Percentiles rank a stretch among this genome's conserved stretches.
Evolutionary conservation across 306 rosid genomes (phyloP).

Genomic region (Phaseolus lunatus): DNA sequence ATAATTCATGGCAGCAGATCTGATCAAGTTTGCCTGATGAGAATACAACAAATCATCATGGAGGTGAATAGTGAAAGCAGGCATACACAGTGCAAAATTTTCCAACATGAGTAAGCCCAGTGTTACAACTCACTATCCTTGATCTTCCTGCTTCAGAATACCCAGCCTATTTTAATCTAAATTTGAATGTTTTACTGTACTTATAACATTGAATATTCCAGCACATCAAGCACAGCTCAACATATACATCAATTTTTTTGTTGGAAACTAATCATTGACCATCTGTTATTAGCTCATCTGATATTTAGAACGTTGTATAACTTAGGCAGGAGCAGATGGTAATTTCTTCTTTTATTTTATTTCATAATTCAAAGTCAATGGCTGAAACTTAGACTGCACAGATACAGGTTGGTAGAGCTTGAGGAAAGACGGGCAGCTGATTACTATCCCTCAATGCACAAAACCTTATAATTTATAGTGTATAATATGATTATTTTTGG

Average conservation of each 20-base stretch:
- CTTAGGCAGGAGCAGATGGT: constrained; percentile 12
- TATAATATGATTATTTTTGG: constrained; percentile 26
- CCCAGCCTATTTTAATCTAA: constrained; percentile 17
- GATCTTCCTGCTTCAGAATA: constrained; percentile 31
- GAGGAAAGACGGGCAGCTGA: constrained; percentile 19
- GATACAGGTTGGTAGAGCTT: constrained; percentile 6
- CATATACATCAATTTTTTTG: background rate
- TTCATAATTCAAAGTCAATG: constrained; percentile 12
- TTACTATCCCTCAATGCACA: constrained; percentile 28
- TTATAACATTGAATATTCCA: constrained; percentile 9
- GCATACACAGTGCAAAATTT: constrained; percentile 22
- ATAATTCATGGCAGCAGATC: constrained; percentile 88
- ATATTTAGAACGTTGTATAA: constrained; percentile 29
- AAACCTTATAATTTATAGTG: constrained; percentile 8
- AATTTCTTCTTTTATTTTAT: constrained; percentile 27
- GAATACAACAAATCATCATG: constrained; percentile 42
- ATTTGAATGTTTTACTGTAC: constrained; percentile 6
- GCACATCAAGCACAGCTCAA: background rate
- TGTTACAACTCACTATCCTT: background rate
- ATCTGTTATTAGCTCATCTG: constrained; percentile 32
- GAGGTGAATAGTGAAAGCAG: constrained; percentile 30
- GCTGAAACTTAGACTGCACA: constrained; percentile 24
- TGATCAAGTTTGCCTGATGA: constrained; percentile 85
- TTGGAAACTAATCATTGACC: constrained; percentile 17
- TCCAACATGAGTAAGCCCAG: constrained; percentile 29